These are phyloP conservation scores for Alternaria triticina DNA, from an alignment of 2,329 filamentous ascomycete species.

Conservation along the genomic window DNA sequence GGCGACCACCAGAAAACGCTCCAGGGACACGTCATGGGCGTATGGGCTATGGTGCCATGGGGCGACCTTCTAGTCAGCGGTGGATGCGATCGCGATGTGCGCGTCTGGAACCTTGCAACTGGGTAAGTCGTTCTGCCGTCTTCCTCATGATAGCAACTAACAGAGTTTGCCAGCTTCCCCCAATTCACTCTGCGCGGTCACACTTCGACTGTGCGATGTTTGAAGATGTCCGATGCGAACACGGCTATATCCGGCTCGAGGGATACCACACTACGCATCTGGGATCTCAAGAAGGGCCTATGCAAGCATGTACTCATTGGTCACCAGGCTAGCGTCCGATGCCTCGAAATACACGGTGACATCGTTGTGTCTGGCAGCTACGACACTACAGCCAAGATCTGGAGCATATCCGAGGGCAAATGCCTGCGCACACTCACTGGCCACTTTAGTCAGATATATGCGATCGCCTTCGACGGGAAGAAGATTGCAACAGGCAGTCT, in stretches of 20 bases:
- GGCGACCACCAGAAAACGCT: constrained; percentile 87
- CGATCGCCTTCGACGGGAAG: constrained; percentile 94
- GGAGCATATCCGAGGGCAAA: constrained; percentile 95
- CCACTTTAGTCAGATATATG: constrained; percentile 98
- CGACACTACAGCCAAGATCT: constrained; percentile 94
- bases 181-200: constrained; percentile 80
- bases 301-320: constrained; percentile 93
- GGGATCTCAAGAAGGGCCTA: constrained; percentile 87
- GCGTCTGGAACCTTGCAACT: constrained; percentile 94
- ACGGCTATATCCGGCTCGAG: constrained; percentile 96
- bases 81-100: constrained; percentile 93
- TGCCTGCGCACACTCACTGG: constrained; percentile 89
- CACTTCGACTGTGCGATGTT: constrained; percentile 92
- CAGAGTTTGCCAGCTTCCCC: constrained; percentile 25
- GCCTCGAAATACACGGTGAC: constrained; percentile 94
- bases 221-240: constrained; percentile 95
- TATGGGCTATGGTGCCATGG: constrained; percentile 99
- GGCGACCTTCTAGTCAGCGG: constrained; percentile 94
- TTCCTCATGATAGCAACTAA: constrained; percentile 12
- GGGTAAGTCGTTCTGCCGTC: constrained; percentile 65
- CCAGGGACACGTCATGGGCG: constrained; percentile 97
- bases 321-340: constrained; percentile 93
- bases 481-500: constrained; percentile 94
- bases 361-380: constrained; percentile 98
- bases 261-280: constrained; percentile 92